Conservation (phyloP, 2,329 filamentous ascomycete genomes). For the Xylaria sp. region DNA sequence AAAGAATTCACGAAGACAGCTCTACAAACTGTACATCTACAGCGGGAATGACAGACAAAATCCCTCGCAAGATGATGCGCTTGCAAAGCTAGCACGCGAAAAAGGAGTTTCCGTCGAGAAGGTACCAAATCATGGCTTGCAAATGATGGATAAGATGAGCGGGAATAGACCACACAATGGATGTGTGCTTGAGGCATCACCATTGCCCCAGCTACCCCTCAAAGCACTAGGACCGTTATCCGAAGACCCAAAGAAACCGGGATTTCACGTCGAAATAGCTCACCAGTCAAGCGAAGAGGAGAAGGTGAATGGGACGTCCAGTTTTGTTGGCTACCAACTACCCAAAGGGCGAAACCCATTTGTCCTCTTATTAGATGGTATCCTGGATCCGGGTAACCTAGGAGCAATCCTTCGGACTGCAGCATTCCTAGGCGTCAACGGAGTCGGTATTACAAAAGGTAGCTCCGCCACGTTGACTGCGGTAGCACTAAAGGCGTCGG, state of each 20-base stretch:
- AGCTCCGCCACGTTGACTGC: constrained; percentile 80
- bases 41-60: constrained; percentile 65
- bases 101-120: constrained; percentile 65
- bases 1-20: constrained; percentile 69
- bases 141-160: constrained; percentile 84
- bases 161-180: constrained; percentile 88
- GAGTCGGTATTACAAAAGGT: constrained; percentile 78
- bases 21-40: constrained; percentile 88
- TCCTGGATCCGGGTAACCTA: constrained; percentile 88
- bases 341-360: constrained; percentile 68
- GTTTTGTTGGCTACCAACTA: constrained; percentile 57
- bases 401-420: constrained; percentile 90
- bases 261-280: constrained; percentile 69
- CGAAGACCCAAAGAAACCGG: constrained; percentile 55
- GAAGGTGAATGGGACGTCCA: constrained; percentile 73
- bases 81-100: constrained; percentile 59
- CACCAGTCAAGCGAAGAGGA: constrained; percentile 80
- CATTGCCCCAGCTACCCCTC: constrained; percentile 77
- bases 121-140: constrained; percentile 68
- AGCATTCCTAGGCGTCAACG: constrained; percentile 89
- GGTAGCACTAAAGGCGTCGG: constrained; percentile 85
- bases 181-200: constrained; percentile 85
- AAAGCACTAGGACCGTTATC: constrained; percentile 63
- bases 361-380: constrained; percentile 77
- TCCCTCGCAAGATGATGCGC: constrained; percentile 54